Evolutionary conservation across 768 basidiomycete genomes (phyloP).

Genomic region (Chlorophyllum brunneum): DNA sequence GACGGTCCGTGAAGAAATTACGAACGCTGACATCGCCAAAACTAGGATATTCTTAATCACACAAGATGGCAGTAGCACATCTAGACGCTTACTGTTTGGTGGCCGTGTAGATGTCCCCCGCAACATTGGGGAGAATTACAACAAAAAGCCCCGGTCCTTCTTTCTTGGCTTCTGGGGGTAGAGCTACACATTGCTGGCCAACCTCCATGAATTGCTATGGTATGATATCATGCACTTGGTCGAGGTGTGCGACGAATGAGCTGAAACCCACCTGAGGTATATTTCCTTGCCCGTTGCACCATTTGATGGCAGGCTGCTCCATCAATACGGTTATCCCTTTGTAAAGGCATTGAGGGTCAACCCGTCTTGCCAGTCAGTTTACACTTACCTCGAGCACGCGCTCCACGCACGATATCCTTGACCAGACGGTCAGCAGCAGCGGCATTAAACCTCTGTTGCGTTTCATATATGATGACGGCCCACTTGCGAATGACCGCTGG

Average conservation of each 20-base stretch:
- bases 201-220: constrained; percentile 44
- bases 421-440: constrained; percentile 49
- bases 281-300: constrained; percentile 55
- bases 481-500: constrained; percentile 52
- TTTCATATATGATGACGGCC: constrained; percentile 66
- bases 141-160: constrained; percentile 56
- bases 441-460: constrained; percentile 46
- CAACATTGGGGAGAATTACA: constrained; percentile 67
- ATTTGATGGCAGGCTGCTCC: constrained; percentile 40
- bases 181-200: constrained; percentile 39
- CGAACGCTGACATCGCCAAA: constrained; percentile 52
- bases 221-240: constrained; percentile 27
- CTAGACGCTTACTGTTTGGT: constrained; percentile 67
- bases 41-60: constrained; percentile 29
- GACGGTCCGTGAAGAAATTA: constrained; percentile 8
- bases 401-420: constrained; percentile 41
- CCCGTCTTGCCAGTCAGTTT: constrained; percentile 28
- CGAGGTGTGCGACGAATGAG: no score
- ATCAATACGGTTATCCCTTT: constrained; percentile 60
- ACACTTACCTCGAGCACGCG: constrained; percentile 52
- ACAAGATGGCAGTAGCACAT: not conserved
- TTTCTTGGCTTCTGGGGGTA: constrained; percentile 24
- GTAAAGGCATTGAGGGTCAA: constrained; percentile 32
- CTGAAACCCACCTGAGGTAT: constrained; percentile 31
- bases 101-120: constrained; percentile 69